Conservation (phyloP, 768 basidiomycete genomes). For the Suillus occidentalis region DNA sequence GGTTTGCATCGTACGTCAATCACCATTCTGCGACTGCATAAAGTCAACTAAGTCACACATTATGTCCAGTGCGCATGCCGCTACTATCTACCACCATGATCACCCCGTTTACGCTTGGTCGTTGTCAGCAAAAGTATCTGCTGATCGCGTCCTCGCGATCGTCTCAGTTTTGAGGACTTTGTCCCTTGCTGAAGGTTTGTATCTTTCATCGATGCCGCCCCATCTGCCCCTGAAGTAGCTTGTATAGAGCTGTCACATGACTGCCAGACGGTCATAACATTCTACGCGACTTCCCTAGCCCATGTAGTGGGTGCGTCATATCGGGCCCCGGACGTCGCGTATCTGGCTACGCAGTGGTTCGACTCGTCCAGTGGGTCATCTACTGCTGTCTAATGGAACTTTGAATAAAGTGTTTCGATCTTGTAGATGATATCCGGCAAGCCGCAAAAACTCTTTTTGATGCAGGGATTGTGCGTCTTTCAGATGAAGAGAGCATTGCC, state of each 20-base stretch:
- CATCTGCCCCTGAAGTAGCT: constrained; percentile 1
- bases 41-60: not conserved
- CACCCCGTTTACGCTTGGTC: constrained; percentile 58
- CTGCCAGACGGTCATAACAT: constrained; percentile 74
- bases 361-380: constrained; percentile 60
- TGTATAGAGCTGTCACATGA: constrained; percentile 62
- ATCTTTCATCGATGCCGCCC: constrained; percentile 2
- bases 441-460: constrained; percentile 81
- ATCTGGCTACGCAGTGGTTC: constrained; percentile 76
- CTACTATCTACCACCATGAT: constrained; percentile 41
- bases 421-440: constrained; percentile 69
- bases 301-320: constrained; percentile 60
- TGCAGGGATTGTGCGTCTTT: constrained; percentile 62
- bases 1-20: constrained; percentile 49
- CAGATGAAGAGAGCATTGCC: constrained; percentile 62
- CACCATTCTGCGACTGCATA: not conserved
- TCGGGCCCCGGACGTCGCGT: constrained; percentile 67
- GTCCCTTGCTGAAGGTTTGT: constrained; percentile 68
- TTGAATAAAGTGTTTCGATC: constrained; percentile 10
- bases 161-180: constrained; percentile 67
- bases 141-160: constrained; percentile 67
- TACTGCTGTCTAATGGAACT: not conserved
- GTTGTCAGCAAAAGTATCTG: constrained; percentile 70
- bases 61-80: constrained; percentile 27
- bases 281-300: constrained; percentile 74